A percentile compares a stretch with the other conserved stretches of the same genome.
phyloP scores from a whole-genome alignment of 2,329 filamentous ascomycete genomes.

The Pleurostoma richardsiae region DNA sequence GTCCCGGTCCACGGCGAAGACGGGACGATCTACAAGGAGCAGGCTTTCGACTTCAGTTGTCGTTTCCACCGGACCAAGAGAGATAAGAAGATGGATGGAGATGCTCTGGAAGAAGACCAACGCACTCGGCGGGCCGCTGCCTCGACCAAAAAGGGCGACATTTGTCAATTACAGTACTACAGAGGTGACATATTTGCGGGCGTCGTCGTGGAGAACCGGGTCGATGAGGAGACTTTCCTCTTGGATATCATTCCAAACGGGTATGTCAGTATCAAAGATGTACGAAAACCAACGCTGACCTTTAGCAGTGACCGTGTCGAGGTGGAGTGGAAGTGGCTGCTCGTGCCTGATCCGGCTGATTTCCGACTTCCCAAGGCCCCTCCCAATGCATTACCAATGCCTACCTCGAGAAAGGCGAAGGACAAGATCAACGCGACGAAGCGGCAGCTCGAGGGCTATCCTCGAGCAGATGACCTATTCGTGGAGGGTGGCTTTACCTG shows the following conservation, averaged over 20 bases:
- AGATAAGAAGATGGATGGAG: slow-evolving; percentile 66
- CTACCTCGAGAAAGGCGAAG: slow-evolving; percentile 55
- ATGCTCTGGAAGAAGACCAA: slow-evolving; percentile 64
- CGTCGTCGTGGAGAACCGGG: slow-evolving; percentile 76
- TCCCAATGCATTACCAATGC: slow-evolving; percentile 65
- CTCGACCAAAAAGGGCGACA: slow-evolving; percentile 64
- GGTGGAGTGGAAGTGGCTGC: slow-evolving; percentile 79
- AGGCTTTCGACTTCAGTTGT: slow-evolving; percentile 89
- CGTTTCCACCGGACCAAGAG: slow-evolving; percentile 89
- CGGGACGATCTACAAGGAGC: slow-evolving; percentile 86
- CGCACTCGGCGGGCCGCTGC: slow-evolving; percentile 65
- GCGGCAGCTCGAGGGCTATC: slow-evolving; percentile 55
- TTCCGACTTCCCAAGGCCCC: slow-evolving; percentile 72
- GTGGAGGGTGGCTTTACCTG: slow-evolving; percentile 60
- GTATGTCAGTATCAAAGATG: slow-evolving; percentile 41
- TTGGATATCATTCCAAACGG: slow-evolving; percentile 81
- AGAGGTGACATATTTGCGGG: slow-evolving; percentile 88
- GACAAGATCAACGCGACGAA: slow-evolving; percentile 61
- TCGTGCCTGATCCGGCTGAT: slow-evolving; percentile 66
- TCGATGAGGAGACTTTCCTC: slow-evolving; percentile 68
- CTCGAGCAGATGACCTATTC: slow-evolving; percentile 62
- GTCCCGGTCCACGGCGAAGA: slow-evolving; percentile 87
- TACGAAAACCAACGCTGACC: slow-evolving; percentile 30
- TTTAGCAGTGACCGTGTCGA: slow-evolving; percentile 63
- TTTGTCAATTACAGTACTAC: slow-evolving; percentile 82